A percentile compares a stretch with the other conserved stretches of the same genome.
Evolutionary conservation across 2,329 filamentous ascomycete species (phyloP).

Genomic region (Aspergillus sp.): DNA sequence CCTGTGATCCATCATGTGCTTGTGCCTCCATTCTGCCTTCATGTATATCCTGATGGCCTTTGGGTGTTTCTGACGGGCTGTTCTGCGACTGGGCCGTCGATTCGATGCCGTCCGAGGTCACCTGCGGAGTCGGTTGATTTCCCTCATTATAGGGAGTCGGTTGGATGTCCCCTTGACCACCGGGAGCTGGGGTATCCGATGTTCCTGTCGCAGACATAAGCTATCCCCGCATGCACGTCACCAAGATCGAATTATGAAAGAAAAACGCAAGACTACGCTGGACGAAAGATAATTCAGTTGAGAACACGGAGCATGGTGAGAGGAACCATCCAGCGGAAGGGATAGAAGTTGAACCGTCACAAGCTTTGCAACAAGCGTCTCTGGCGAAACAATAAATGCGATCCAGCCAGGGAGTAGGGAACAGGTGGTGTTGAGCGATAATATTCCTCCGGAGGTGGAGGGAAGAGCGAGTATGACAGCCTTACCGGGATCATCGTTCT

Average conservation of each 20-base stretch:
- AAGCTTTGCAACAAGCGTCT: neutral
- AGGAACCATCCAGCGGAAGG: conserved; percentile 1
- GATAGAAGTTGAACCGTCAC: neutral
- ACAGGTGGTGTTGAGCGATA: conserved; percentile 31
- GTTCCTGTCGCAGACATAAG: conserved; percentile 37
- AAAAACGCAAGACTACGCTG: neutral
- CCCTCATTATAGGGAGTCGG: conserved; percentile 19
- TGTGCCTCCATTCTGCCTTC: conserved; percentile 16
- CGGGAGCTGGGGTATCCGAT: conserved; percentile 23
- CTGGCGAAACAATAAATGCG: neutral
- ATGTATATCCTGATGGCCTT: conserved; percentile 9
- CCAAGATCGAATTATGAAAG: neutral
- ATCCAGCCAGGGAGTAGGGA: neutral
- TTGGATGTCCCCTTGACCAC: conserved; percentile 25
- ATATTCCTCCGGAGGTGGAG: neutral
- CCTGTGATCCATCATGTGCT: conserved; percentile 3
- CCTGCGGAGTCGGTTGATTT: conserved; percentile 21
- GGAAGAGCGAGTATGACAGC: conserved; percentile 56
- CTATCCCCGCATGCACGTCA: conserved; percentile 44
- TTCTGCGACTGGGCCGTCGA: conserved; percentile 18
- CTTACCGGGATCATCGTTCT: conserved; percentile 34
- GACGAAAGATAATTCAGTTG: conserved; percentile 17
- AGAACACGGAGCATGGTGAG: conserved; percentile 28
- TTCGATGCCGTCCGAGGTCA: conserved; percentile 20
- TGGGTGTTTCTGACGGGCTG: conserved; percentile 13